Conservation (phyloP, 139 green algal species). For the Chlamydomonas sp. region DNA sequence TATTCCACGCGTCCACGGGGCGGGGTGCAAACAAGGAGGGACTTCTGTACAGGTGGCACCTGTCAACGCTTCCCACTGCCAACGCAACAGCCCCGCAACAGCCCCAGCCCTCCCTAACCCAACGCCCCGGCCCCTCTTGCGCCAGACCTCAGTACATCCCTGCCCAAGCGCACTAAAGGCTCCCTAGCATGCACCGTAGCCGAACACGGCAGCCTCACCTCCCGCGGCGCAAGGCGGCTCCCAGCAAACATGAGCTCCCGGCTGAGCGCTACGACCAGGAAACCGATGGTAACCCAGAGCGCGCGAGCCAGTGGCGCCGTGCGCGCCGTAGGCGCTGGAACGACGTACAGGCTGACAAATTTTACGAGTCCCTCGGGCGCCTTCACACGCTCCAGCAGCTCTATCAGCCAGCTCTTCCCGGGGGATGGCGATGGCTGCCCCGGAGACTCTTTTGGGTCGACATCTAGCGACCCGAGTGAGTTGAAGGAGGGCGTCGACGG, state of each 20-base stretch:
- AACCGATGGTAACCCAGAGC: conserved; percentile 4
- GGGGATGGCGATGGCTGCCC: neutral
- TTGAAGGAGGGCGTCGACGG: too few relatives aligned
- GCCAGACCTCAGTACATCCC: too few relatives aligned
- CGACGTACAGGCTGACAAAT: neutral
- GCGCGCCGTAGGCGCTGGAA: neutral
- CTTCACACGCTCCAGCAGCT: neutral
- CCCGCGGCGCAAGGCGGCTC: conserved; percentile 4
- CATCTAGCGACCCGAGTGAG: too few relatives aligned
- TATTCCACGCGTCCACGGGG: too few relatives aligned
- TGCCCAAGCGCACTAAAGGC: too few relatives aligned
- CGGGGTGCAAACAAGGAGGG: too few relatives aligned
- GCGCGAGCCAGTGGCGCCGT: conserved; percentile 4
- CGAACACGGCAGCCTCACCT: conserved; percentile 23
- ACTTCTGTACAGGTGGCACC: too few relatives aligned
- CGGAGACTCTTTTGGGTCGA: too few relatives aligned
- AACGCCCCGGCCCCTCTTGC: too few relatives aligned
- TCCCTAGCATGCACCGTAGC: neutral
- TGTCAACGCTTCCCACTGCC: too few relatives aligned
- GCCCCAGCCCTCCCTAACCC: too few relatives aligned
- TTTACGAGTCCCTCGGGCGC: neutral
- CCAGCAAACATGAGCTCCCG: conserved; percentile 14
- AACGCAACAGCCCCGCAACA: too few relatives aligned
- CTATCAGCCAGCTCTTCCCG: neutral
- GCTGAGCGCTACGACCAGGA: conserved; percentile 5